Evolutionary conservation across 2,329 filamentous ascomycete species (phyloP), one percentile per base, ranked within the genome.

Genomic region (Fusarium equiseti): DNA sequence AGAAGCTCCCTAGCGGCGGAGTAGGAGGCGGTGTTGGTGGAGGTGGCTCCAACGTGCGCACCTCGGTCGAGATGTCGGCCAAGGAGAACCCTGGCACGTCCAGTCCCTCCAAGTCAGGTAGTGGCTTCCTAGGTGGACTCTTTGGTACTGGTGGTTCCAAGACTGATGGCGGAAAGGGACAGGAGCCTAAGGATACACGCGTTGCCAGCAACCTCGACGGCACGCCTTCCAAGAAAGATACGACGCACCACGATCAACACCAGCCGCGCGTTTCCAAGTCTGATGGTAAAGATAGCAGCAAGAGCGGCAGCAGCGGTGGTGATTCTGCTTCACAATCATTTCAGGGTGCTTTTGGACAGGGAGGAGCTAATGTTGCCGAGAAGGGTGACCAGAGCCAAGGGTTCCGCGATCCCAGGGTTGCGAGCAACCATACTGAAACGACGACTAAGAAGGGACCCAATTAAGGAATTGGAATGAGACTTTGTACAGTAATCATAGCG

Each of bases 1-100:
- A 80, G n/a, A 73, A 79, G 63, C 73, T 81, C 1, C 79, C 79
- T 8, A 73, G 77, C 1, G 79, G 79, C 1, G 76, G 77, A 8
- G 74, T 79, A 3, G 79, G 79, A 0, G 79, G 79, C 2, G 79
- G 79, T 5, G 63, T 68, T 31, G 79, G 79, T 2, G 75, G 44
- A 1, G 79, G 77, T 7, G 76, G 75, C 24, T 43, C 74, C 20
- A 77, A 75, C 38, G 64, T 73, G 18, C 75, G 79, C 13, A 69
- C 66, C 8, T 67, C 69, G 9, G 68, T 79, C 15, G 76, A 80
- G 66, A 63, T 77, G 60, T 51, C 70, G 27, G 60, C 59, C 24
- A 70, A 70, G 59, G 50, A 67, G 20, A 51, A 42, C 32, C 40
- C 24, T 27, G 60, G 63, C 11, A 63, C 62, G 9, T 70, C 64